Base-by-base conservation (phyloP, 768 basidiomycete genomes). In the Crassisporium funariophilum region DNA sequence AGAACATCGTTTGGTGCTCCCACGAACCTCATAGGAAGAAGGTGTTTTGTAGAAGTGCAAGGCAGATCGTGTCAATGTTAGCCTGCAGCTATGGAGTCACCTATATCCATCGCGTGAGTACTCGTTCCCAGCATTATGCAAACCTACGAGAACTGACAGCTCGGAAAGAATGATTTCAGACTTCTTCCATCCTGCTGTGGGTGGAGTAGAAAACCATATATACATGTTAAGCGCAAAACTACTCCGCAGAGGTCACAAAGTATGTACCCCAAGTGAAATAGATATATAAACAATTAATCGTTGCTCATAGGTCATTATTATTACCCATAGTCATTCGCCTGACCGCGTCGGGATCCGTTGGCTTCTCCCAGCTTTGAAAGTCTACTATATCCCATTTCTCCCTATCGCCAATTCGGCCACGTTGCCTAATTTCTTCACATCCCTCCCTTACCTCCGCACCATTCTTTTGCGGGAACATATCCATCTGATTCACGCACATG, bases 201-300 rank as follows among this genome's bases (percentile, higher is more conserved):
- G 97, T 3, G 97, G 97, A 6, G 95, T 99, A 23, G 97, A 98
- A 69, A 95, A 84, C 49, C 93, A 97, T 65, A 95, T 98, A 27
- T 98, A 91, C 68, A 90, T 90, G 81, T 78, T 99, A 37, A 85
- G 86, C 47, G 84, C 88, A 15, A 85, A 87, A 38, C 82, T 98
- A 33, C 81, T 94, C 44, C 74, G 76, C 33, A 79, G 79, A 31
- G 93, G 94, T 4, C 95, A 99, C 67, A 92, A 89, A 67, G 93
- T 87, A 61, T 15, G 72, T 46, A 21, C 37, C 17, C 21, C 20
- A 10, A 23, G 10, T 24, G 17, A n/a, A 25, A 22, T 22, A 23
- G 12, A 16, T n/a, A 47, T 22, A n/a, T 15, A 5, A 8, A 27
- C 36, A 12, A 41, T 31, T 47, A 16, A 40, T 34, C 44, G 22